These are phyloP conservation scores for Phytophthora pisi DNA, from an alignment of 352 stramenopile genomes.

Conservation along the genomic window DNA sequence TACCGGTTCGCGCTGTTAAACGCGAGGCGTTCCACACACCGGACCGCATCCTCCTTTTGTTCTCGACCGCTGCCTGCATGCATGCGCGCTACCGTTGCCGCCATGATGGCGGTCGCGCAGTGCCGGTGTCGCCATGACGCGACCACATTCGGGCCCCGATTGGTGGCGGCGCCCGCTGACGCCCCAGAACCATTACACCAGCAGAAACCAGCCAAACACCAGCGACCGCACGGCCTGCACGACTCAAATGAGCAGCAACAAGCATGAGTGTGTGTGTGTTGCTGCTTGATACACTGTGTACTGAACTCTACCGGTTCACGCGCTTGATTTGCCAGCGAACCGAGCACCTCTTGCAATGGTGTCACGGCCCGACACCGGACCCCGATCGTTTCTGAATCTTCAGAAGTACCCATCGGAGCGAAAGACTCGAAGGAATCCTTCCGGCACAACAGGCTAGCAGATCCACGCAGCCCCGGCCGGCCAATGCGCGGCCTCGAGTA, in stretches of 20 bases:
- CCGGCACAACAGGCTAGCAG: background rate
- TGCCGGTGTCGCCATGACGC: constrained; percentile 17
- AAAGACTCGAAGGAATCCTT: too few species aligned
- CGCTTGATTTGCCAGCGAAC: background rate
- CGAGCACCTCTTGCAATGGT: background rate
- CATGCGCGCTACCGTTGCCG: background rate
- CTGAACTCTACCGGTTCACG: too few species aligned
- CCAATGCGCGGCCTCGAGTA: too few species aligned
- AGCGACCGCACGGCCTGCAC: background rate
- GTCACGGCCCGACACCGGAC: constrained; percentile 16
- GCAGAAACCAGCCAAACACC: constrained; percentile 20
- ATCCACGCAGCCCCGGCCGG: too few species aligned
- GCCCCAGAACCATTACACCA: constrained; percentile 14
- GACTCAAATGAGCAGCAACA: too few species aligned
- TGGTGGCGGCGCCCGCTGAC: constrained; percentile 21
- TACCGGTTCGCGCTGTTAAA: background rate
- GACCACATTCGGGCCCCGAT: constrained; percentile 15
- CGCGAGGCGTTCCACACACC: constrained; percentile 2
- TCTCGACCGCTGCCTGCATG: constrained; percentile 19
- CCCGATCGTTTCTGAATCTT: constrained; percentile 17
- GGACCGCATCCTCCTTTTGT: constrained; percentile 31
- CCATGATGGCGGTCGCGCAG: background rate
- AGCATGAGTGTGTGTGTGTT: too few species aligned
- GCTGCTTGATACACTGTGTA: too few species aligned
- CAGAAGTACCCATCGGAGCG: constrained; percentile 11